Conservation (phyloP, 2,329 filamentous ascomycete genomes). For the Aspergillus novofumigatus region DNA sequence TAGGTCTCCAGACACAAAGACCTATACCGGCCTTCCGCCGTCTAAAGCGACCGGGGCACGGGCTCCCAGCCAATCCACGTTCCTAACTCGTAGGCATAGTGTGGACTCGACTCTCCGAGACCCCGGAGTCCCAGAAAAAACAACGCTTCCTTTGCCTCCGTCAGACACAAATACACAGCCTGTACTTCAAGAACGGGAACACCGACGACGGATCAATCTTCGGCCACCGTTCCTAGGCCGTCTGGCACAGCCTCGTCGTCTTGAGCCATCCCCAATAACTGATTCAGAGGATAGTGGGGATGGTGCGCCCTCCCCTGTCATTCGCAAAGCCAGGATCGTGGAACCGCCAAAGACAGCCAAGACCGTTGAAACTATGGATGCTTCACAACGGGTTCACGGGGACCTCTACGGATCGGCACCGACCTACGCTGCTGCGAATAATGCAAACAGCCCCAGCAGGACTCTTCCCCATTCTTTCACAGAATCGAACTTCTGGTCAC, state of each 20-base stretch:
- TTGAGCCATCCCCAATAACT: constrained; percentile 23
- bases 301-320: constrained; percentile 32
- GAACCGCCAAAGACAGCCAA: constrained; percentile 8
- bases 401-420: constrained; percentile 16
- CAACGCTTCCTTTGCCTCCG: constrained; percentile 25
- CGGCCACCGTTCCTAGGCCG: constrained; percentile 35
- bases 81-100: constrained; percentile 24
- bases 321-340: constrained; percentile 26
- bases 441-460: constrained; percentile 1
- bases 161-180: constrained; percentile 17
- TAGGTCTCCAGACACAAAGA: constrained; percentile 2
- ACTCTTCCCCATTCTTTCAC: constrained; percentile 27
- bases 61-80: constrained; percentile 21
- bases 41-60: constrained; percentile 12
- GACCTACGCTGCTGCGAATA: constrained; percentile 10
- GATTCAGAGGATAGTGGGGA: constrained; percentile 25
- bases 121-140: constrained; percentile 21
- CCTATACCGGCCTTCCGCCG: constrained; percentile 6
- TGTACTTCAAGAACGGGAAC: constrained; percentile 16
- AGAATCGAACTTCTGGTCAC: constrained; percentile 19
- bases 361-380: constrained; percentile 11
- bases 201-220: constrained; percentile 32
- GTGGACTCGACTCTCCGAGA: constrained; percentile 24
- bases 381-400: constrained; percentile 8
- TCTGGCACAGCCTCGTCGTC: constrained; percentile 19